These are phyloP conservation scores for Ceriops tagal DNA, from an alignment of 345 rosid genomes.

Conservation along the genomic window DNA sequence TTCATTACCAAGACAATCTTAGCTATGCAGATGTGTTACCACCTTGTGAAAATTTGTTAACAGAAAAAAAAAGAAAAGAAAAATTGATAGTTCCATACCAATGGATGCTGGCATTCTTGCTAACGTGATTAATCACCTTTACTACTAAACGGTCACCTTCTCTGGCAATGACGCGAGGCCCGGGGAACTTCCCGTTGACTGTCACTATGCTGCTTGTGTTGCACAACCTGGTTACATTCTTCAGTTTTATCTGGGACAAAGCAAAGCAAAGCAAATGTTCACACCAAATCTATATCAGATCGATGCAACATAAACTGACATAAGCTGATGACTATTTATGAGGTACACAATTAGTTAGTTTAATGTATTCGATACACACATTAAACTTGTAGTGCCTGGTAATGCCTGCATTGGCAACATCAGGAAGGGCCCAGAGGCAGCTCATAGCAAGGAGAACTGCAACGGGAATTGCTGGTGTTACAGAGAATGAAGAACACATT, in stretches of 20 bases:
- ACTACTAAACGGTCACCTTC: slow-evolving; percentile 51
- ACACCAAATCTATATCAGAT: not conserved
- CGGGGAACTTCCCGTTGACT: slow-evolving; percentile 52
- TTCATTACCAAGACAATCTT: not conserved
- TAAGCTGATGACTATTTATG: not conserved
- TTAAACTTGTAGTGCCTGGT: slow-evolving; percentile 75
- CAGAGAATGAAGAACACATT: slow-evolving; percentile 21
- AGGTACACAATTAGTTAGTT: not conserved
- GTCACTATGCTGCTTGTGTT: slow-evolving; percentile 46
- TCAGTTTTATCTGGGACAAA: slow-evolving; percentile 33
- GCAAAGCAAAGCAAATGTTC: too few relatives aligned
- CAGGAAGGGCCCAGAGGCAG: slow-evolving; percentile 30
- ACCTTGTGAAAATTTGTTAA: too few relatives aligned
- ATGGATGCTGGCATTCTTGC: slow-evolving; percentile 48
- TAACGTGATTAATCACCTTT: slow-evolving; percentile 45
- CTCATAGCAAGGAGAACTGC: slow-evolving; percentile 19
- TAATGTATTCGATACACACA: slow-evolving; percentile 23
- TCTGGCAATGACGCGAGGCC: slow-evolving; percentile 49
- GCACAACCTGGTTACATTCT: slow-evolving; percentile 46
- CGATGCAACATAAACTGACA: not conserved
- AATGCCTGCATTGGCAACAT: slow-evolving; percentile 38
- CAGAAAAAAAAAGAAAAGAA: not conserved
- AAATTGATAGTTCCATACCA: slow-evolving; percentile 28
- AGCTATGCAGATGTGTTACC: too few relatives aligned
- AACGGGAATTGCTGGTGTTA: slow-evolving; percentile 13